Evolutionary conservation across 495 filamentous ascomycete genomes (phyloP), one percentile per base, ranked within the genome.

Genomic region (Barbatosphaeria neglecta): DNA sequence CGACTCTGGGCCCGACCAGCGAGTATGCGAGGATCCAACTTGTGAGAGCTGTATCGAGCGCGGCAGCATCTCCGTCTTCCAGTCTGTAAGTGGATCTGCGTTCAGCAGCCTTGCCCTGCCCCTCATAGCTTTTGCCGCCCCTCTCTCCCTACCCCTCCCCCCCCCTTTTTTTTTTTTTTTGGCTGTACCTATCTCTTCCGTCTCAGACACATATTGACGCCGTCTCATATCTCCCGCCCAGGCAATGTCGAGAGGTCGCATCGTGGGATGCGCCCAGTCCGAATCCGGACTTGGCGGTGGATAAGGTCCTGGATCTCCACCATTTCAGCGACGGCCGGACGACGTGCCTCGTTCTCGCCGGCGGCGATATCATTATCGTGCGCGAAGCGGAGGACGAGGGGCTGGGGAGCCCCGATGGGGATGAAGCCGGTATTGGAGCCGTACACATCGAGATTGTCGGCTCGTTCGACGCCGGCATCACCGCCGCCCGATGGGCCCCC

Each of bases 371-470:
- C 53, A 67, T 95, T 42, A 68, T 87, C 50, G 83, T 97, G 33
- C 74, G 80, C 43, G 88, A 94, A 58, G 77, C 86, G 43, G 81
- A 85, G 35, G 61, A 78, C 28, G 61, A 64, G 40, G 66, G 63
- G 4, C 7, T n/a, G 31, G 31, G 9, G 10, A 35, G n/a, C n/a
- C n/a, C n/a, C n/a, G n/a, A n/a, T n/a, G n/a, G n/a, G n/a, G n/a
- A n/a, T n/a, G n/a, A n/a, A n/a, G n/a, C n/a, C n/a, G n/a, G n/a
- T n/a, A n/a, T n/a, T n/a, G 31, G 31, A 4, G 13, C 13, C 11
- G 31, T n/a, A 4, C 82, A 86, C 54, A 86, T 96, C 50, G 92
- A 95, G 61, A 97, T 96, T 50, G 73, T 95, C 53, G 92, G 93
- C 50, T 93, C 88, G 24, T 81, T 97, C 20, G 86, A 93, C 64